Conservation (phyloP, 2,329 filamentous ascomycete species). For the Paecilomyces formosus region DNA sequence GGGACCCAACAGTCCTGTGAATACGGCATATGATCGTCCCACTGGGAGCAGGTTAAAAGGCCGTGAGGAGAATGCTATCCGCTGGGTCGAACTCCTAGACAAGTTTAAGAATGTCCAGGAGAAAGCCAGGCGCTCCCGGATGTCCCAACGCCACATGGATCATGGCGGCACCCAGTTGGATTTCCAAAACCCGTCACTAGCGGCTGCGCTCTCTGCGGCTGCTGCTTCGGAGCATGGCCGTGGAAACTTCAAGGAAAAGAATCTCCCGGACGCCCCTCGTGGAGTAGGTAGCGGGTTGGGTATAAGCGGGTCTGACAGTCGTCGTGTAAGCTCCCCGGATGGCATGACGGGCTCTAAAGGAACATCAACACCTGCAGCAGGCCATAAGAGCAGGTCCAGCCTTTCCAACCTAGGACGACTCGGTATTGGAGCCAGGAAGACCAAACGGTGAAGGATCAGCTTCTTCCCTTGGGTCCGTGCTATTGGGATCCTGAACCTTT, state of each 20-base stretch:
- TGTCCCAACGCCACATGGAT: constrained; percentile 38
- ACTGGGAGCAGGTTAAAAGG: constrained; percentile 65
- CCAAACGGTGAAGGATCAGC: constrained; percentile 26
- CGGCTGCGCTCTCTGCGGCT: constrained; percentile 23
- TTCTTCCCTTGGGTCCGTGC: constrained; percentile 20
- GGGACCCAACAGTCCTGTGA: constrained; percentile 3
- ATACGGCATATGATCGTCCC: constrained; percentile 56
- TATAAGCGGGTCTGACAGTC: constrained; percentile 37
- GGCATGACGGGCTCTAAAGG: constrained; percentile 9
- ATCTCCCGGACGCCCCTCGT: constrained; percentile 26
- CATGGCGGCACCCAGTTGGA: constrained; percentile 45
- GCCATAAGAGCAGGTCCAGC: constrained; percentile 54
- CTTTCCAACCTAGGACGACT: constrained; percentile 64
- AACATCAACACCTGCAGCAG: constrained; percentile 27
- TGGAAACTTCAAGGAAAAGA: constrained; percentile 18
- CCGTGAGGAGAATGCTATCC: constrained; percentile 75
- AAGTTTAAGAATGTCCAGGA: constrained; percentile 93
- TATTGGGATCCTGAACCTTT: background rate
- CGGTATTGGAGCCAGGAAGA: constrained; percentile 60
- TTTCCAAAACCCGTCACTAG: constrained; percentile 27
- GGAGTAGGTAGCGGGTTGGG: constrained; percentile 21
- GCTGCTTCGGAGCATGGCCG: constrained; percentile 17
- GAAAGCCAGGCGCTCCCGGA: constrained; percentile 63
- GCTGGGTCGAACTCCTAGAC: constrained; percentile 87
- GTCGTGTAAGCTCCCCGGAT: constrained; percentile 40